Base-by-base conservation (phyloP, 2,329 filamentous ascomycete species). In the Paecilomyces formosus region DNA sequence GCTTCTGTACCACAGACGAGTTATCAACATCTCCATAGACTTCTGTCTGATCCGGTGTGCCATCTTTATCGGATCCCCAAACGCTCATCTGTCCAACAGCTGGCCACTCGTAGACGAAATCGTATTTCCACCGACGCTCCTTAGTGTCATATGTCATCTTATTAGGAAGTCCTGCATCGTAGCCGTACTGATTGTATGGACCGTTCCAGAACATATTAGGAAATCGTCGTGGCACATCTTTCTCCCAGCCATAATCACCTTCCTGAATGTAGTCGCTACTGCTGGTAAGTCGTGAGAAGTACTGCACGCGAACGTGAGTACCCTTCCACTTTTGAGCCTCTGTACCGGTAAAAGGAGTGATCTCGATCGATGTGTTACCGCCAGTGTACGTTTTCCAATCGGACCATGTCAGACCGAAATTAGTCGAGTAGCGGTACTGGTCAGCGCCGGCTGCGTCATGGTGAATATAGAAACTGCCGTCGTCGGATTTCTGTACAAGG, bases 101-200 rank as follows among this genome's bases (percentile, higher is more conserved):
- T 3, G 83, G 83, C 81, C 82, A 85, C 64, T 86, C 83, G 13
- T 76, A 74, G 77, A 85, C 81, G 59, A 84, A 81, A 62, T 82
- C 75, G 61, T 79, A 80, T 15, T 72, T 66, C 83, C 83, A 86
- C 0, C 68, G 71, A 45, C 74, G 72, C 52, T 81, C 73, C 51
- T 71, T 69, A 6, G 74, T 68, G 33, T 72, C 68, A 31, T 79
- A 73, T 12, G 70, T 62, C 74, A 85, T 79, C 11, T 69, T 60
- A 59, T 82, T 82, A 1, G 69, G 64, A 11, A 85, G 65, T 11
- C 83, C 83, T 30, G 76, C 73, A 63, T 85, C 83, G 65, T 79
- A 85, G 15, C 83, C 82, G 65, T 79, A 85, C 59, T 80, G 75
- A 66, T 85, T 85, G 71, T 79, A 85, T 0, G 75, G 71, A 13